A percentile compares a stretch with the other conserved stretches of the same genome.
Evolutionary conservation across 495 filamentous ascomycete genomes (phyloP).

Genomic region (Daldinia loculata): DNA sequence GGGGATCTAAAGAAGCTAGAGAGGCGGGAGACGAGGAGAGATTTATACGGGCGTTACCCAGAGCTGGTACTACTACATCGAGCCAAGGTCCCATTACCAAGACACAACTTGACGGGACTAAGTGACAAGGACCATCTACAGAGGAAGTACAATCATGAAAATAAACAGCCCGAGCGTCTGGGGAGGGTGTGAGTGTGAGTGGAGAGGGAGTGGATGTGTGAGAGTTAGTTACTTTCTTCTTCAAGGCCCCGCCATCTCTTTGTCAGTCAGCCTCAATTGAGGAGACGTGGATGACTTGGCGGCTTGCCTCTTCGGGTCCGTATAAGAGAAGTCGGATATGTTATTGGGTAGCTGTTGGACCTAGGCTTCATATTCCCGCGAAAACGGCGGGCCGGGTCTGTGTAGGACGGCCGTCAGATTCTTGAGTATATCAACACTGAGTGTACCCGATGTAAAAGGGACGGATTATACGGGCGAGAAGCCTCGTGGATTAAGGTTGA

Average conservation of each 20-base stretch:
- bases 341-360: slow-evolving; percentile 10
- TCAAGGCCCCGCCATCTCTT: slow-evolving; percentile 37
- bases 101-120: slow-evolving; percentile 18
- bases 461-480: neutral
- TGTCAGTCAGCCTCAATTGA: slow-evolving; percentile 43
- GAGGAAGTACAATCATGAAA: slow-evolving; percentile 27
- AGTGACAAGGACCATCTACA: slow-evolving; percentile 31
- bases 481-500: slow-evolving; percentile 2
- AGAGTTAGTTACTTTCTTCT: slow-evolving; percentile 30
- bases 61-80: slow-evolving; percentile 25
- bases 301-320: slow-evolving; percentile 32
- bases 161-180: slow-evolving; percentile 39
- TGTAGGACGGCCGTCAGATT: slow-evolving; percentile 14
- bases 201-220: slow-evolving; percentile 33
- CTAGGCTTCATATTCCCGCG: slow-evolving; percentile 8
- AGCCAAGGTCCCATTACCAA: slow-evolving; percentile 26
- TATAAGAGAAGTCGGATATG: slow-evolving; percentile 12
- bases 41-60: slow-evolving; percentile 31
- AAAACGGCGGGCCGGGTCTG: slow-evolving; percentile 28
- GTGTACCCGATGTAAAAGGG: neutral
- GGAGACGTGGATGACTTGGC: slow-evolving; percentile 24
- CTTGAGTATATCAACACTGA: slow-evolving; percentile 9
- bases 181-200: slow-evolving; percentile 42
- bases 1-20: slow-evolving; percentile 2
- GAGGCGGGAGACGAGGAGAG: slow-evolving; percentile 29